Evolutionary conservation across 352 stramenopile genomes (phyloP), one percentile per base, ranked within the genome.

Genomic region (Phytophthora lateralis): DNA sequence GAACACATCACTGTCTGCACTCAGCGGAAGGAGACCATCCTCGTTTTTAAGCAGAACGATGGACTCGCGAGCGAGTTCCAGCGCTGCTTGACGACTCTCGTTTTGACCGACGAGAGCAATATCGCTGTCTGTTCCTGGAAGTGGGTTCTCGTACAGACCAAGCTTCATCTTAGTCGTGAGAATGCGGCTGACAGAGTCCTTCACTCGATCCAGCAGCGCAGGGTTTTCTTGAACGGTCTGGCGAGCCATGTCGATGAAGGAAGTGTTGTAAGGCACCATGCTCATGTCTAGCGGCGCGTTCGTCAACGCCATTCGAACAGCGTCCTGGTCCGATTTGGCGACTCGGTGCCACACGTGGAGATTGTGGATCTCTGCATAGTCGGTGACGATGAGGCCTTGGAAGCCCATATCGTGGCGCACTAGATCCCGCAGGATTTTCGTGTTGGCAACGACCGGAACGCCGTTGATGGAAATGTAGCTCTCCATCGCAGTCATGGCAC

Each of bases 331-430:
- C 2, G 59, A 76, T 35, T 58, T 65, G 6, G 78, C 84, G 14
- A 89, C 56, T 14, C 83, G 78, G 20, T 93, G 84, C 56, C 67
- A 90, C 9, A 69, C 60, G 30, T 85, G 61, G 6, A 97, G 71
- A 55, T 98, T 97, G 52, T 92, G 80, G 35, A 98, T 98, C 70
- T 98, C 92, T 18, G 73, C 73, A 66, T 95, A 98, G 66, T 98
- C 93, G 0, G 93, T 98, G 15, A 98, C 90, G 32, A 98, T 55
- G 37, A 98, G 70, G 8, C 92, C 90, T 24, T 93, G 59, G 55
- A 97, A 98, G 5, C 63, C 63, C 63, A 98, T 80, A 50, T 97
- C 73, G n/a, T 84, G 64, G 18, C 93, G 80, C 21, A 98, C 60
- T 20, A 98, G 54, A 39, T 91, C 76, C n/a, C 78, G 62, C 21